Base-by-base conservation (phyloP, 2,329 filamentous ascomycete species). In the Endoconidiophora polonica region DNA sequence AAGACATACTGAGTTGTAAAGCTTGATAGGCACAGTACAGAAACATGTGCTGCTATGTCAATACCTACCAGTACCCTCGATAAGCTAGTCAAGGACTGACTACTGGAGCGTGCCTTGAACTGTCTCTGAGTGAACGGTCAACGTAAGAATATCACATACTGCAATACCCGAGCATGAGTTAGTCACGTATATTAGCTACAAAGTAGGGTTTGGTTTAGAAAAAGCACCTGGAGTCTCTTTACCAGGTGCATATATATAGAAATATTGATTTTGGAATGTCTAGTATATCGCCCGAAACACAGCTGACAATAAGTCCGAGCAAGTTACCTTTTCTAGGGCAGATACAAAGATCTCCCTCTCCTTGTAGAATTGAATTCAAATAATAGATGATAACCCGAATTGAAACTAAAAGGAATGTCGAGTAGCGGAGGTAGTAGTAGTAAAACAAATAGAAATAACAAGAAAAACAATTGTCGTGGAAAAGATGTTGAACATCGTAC, bases 301-400 rank as follows among this genome's bases (percentile, higher is more conserved):
- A 33, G 12, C 26, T 33, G 16, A 18, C 16, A 18, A 33, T 23
- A 39, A 24, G 22, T 46, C 10, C 5, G 16, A 23, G 20, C 10
- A 12, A 6, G 44, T 33, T 44, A 16, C 23, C 33, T 45, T 50
- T 37, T 40, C 29, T 33, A 44, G 48, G 41, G 41, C 48, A 50
- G 48, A 50, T 45, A 26, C 29, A 50, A 50, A 50, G 18, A 50
- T 39, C 48, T 50, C 48, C 48, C 41, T 44, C 41, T 44, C 48
- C 43, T 22, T 45, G 33, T 50, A 50, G 36, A 39, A 23, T 37
- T 46, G 44, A 29, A 26, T 14, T 24, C 37, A 37, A 33, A 24
- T 2, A 12, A 52, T 44, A 48, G 50, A 52, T 52, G n/a, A 52
- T 44, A 45, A 48, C 33, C 45, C 22, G 39, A 41, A 44, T 36